These are phyloP conservation scores for Trametes coccinea DNA, from an alignment of 768 basidiomycete species.

Conservation along the genomic window DNA sequence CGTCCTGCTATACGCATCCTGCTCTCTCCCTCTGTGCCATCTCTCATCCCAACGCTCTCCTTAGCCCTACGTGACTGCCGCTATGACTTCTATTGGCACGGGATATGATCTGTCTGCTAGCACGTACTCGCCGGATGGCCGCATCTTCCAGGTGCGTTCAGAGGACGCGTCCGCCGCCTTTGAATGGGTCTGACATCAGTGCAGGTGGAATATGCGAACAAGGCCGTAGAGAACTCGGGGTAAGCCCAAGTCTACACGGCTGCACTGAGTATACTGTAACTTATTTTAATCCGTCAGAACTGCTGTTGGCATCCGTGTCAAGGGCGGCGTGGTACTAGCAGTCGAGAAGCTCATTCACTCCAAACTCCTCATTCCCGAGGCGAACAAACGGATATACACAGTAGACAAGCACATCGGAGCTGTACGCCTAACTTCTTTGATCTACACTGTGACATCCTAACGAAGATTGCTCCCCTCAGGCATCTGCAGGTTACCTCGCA, in stretches of 20 bases:
- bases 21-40: neutral
- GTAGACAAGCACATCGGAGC: conserved; percentile 93
- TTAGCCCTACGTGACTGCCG: conserved; percentile 1
- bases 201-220: conserved; percentile 96
- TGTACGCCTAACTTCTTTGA: conserved; percentile 44
- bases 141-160: conserved; percentile 87
- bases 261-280: neutral
- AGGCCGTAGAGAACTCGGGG: conserved; percentile 99
- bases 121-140: conserved; percentile 95
- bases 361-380: conserved; percentile 90
- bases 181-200: neutral
- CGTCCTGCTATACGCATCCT: conserved; percentile 35
- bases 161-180: conserved; percentile 11
- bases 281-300: conserved; percentile 53
- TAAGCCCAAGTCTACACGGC: conserved; percentile 36
- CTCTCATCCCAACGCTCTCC: neutral
- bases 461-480: conserved; percentile 49
- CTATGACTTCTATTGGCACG: conserved; percentile 98
- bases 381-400: conserved; percentile 91
- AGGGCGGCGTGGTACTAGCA: conserved; percentile 91
- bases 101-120: conserved; percentile 96
- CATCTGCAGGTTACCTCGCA: conserved; percentile 90
- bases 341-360: conserved; percentile 98
- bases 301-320: conserved; percentile 92
- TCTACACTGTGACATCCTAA: neutral